Percentiles rank a stretch among this genome's conserved stretches.
Evolutionary conservation across 2,329 filamentous ascomycete genomes (phyloP).

Genomic region (Nigrospora osmanthi): DNA sequence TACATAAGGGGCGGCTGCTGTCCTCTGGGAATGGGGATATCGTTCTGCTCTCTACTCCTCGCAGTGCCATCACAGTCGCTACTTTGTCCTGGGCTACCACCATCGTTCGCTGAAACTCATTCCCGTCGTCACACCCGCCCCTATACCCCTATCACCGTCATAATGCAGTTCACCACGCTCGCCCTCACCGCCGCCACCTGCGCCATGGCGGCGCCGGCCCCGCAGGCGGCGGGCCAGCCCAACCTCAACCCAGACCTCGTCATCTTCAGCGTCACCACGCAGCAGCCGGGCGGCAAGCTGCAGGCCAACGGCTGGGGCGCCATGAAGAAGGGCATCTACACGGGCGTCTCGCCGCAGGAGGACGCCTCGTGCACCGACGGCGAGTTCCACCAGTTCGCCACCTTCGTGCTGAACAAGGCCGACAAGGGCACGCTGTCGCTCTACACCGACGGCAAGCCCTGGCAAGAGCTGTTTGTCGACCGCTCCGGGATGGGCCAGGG

Average conservation of each 20-base stretch:
- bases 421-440: constrained; percentile 37
- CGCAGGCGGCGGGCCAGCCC: constrained; percentile 14
- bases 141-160: neutral
- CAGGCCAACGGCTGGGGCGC: constrained; percentile 40
- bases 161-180: constrained; percentile 1
- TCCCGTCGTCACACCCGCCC: too few species aligned
- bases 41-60: too few species aligned
- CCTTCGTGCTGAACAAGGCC: constrained; percentile 34
- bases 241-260: constrained; percentile 42
- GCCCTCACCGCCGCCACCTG: neutral
- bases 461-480: constrained; percentile 45
- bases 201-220: constrained; percentile 20
- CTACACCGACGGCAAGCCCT: constrained; percentile 26
- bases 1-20: too few species aligned
- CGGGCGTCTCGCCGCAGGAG: constrained; percentile 27
- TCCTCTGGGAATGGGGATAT: too few species aligned
- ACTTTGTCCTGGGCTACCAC: too few species aligned
- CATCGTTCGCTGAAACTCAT: too few species aligned
- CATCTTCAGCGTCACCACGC: constrained; percentile 5
- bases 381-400: constrained; percentile 31
- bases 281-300: constrained; percentile 34
- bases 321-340: constrained; percentile 29
- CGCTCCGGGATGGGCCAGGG: constrained; percentile 49
- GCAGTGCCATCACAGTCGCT: too few species aligned
- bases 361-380: constrained; percentile 36